A percentile compares a stretch with the other conserved stretches of the same genome.
These are phyloP conservation scores for Bacidia gigantensis DNA, from an alignment of 495 filamentous ascomycete species.

Conservation along the genomic window DNA sequence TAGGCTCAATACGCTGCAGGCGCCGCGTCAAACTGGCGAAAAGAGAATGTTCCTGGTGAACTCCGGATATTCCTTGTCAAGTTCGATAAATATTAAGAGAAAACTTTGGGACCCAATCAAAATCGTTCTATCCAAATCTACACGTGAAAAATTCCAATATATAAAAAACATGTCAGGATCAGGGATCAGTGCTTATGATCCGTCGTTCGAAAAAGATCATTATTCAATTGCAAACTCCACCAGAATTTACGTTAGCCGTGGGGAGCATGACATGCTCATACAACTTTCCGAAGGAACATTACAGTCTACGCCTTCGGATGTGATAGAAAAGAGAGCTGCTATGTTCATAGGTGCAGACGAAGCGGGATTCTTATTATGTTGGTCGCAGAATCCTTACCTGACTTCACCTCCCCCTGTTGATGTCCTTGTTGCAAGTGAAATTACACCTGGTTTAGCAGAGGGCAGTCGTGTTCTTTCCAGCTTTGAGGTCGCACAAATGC, in stretches of 20 bases:
- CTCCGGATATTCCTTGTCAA: neutral
- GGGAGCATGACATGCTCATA: too few relatives aligned
- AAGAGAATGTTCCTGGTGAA: neutral
- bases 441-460: too few relatives aligned
- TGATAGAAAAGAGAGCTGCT: neutral
- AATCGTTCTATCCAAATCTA: neutral
- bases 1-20: neutral
- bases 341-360: neutral
- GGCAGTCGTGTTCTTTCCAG: neutral
- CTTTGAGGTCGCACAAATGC: neutral
- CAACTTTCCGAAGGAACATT: too few relatives aligned
- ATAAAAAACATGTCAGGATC: too few relatives aligned
- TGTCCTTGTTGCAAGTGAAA: neutral
- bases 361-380: neutral
- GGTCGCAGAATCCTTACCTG: neutral
- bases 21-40: neutral
- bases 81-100: neutral
- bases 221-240: too few relatives aligned
- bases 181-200: too few relatives aligned
- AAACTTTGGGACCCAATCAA: neutral
- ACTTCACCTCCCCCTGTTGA: neutral
- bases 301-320: too few relatives aligned
- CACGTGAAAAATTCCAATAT: neutral
- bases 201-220: too few relatives aligned
- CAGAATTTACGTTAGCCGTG: too few relatives aligned